Conservation (phyloP, 306 rosid species). For the Trifolium dubium region DNA sequence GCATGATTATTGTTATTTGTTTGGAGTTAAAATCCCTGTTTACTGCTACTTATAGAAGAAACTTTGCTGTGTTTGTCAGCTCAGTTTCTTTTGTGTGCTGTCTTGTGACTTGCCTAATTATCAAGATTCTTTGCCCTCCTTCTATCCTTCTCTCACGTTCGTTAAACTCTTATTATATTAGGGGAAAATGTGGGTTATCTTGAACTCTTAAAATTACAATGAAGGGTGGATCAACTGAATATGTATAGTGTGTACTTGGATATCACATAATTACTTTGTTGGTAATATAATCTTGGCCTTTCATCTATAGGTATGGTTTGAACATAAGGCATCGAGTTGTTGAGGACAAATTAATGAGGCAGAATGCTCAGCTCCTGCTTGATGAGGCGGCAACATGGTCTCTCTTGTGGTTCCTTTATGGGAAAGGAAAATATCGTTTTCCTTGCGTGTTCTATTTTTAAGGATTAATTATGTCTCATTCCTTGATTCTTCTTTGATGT, state of each 20-base stretch:
- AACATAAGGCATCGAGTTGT: constrained; percentile 71
- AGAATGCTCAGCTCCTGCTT: constrained; percentile 88
- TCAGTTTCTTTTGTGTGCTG: constrained; percentile 5
- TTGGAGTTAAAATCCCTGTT: constrained; percentile 16
- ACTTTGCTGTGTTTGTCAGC: constrained; percentile 26
- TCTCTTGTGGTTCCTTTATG: constrained; percentile 92
- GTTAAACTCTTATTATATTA: constrained; percentile 20
- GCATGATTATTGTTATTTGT: not conserved
- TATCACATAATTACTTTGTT: constrained; percentile 32
- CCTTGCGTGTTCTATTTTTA: constrained; percentile 36
- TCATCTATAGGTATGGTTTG: constrained; percentile 67
- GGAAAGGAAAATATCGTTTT: constrained; percentile 71
- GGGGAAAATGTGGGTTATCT: constrained; percentile 13
- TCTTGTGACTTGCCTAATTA: constrained; percentile 26
- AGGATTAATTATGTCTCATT: constrained; percentile 33
- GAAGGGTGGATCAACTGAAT: not conserved
- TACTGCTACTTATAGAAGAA: constrained; percentile 4
- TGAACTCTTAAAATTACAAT: not conserved
- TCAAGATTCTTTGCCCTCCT: constrained; percentile 7
- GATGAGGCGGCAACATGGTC: constrained; percentile 99
- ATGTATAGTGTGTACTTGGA: constrained; percentile 27
- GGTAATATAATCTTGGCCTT: constrained; percentile 28
- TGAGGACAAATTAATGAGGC: constrained; percentile 95
- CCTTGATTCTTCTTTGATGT: constrained; percentile 24
- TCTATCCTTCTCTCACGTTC: not conserved